Percentiles rank a stretch among this genome's conserved stretches.
These are phyloP conservation scores for Plicaturopsis crispa DNA, from an alignment of 768 basidiomycete genomes.

Conservation along the genomic window DNA sequence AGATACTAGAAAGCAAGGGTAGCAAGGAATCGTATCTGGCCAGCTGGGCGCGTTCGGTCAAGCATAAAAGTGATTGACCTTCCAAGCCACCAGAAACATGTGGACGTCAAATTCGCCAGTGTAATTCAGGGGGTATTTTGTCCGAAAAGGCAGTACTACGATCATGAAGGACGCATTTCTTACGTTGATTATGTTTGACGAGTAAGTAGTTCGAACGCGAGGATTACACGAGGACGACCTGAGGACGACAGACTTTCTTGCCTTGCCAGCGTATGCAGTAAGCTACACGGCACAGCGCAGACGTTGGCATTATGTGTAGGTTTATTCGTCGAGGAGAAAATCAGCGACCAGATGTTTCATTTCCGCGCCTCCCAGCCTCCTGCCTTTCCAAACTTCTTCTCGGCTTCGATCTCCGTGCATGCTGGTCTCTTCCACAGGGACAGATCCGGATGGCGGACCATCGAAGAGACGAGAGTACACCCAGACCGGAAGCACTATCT, in stretches of 20 bases:
- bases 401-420: background rate
- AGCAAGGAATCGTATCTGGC: background rate
- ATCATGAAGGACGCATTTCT: too few relatives aligned
- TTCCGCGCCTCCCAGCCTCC: conserved; percentile 21
- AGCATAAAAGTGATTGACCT: background rate
- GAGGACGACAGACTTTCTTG: conserved; percentile 4
- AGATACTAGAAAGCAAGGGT: background rate
- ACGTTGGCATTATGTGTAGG: background rate
- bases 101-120: too few relatives aligned
- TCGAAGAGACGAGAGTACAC: conserved; percentile 12
- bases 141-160: too few relatives aligned
- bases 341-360: conserved; percentile 30
- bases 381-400: conserved; percentile 23
- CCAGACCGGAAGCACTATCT: conserved; percentile 25
- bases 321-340: conserved; percentile 28
- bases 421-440: background rate
- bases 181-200: conserved; percentile 2
- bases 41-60: background rate
- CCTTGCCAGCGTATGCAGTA: too few relatives aligned
- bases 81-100: background rate
- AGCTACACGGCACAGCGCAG: background rate
- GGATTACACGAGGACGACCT: conserved; percentile 7
- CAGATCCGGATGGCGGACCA: background rate
- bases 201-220: conserved; percentile 4
- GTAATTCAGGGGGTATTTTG: too few relatives aligned